A percentile compares a stretch with the other conserved stretches of the same genome.
These are phyloP conservation scores for Monilinia polystroma DNA, from an alignment of 2,329 filamentous ascomycete species.

Conservation along the genomic window DNA sequence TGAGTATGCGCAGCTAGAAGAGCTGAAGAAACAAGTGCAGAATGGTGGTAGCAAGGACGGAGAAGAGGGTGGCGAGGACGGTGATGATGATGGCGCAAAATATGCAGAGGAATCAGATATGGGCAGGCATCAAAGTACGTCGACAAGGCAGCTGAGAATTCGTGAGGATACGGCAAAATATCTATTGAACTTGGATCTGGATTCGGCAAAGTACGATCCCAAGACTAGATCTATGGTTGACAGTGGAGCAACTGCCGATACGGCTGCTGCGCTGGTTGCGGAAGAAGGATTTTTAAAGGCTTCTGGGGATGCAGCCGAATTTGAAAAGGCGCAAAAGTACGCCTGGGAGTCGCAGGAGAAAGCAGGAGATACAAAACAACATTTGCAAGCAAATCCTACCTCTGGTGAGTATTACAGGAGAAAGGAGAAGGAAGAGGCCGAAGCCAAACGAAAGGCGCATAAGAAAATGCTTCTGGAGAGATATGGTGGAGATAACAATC, in stretches of 20 bases:
- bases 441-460: slow-evolving; percentile 65
- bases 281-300: slow-evolving; percentile 90
- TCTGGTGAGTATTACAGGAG: slow-evolving; percentile 82
- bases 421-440: slow-evolving; percentile 72
- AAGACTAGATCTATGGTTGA: slow-evolving; percentile 93
- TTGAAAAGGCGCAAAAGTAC: slow-evolving; percentile 83
- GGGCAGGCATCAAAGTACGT: slow-evolving; percentile 88
- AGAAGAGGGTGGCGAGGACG: slow-evolving; percentile 52
- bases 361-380: slow-evolving; percentile 73
- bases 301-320: slow-evolving; percentile 88
- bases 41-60: slow-evolving; percentile 49
- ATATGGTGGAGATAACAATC: slow-evolving; percentile 70
- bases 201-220: slow-evolving; percentile 96
- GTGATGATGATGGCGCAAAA: slow-evolving; percentile 59
- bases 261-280: slow-evolving; percentile 77
- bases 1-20: slow-evolving; percentile 83
- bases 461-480: slow-evolving; percentile 73
- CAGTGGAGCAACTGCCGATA: slow-evolving; percentile 75
- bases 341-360: slow-evolving; percentile 95
- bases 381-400: slow-evolving; percentile 95
- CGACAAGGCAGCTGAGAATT: slow-evolving; percentile 85
- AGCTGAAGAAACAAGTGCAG: slow-evolving; percentile 56
- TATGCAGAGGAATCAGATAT: slow-evolving; percentile 97
- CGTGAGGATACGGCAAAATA: slow-evolving; percentile 98
- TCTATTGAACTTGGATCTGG: slow-evolving; percentile 87